phyloP scores from a whole-genome alignment of 1,284 basidiomycete species.

The Moesziomyces sp. region DNA sequence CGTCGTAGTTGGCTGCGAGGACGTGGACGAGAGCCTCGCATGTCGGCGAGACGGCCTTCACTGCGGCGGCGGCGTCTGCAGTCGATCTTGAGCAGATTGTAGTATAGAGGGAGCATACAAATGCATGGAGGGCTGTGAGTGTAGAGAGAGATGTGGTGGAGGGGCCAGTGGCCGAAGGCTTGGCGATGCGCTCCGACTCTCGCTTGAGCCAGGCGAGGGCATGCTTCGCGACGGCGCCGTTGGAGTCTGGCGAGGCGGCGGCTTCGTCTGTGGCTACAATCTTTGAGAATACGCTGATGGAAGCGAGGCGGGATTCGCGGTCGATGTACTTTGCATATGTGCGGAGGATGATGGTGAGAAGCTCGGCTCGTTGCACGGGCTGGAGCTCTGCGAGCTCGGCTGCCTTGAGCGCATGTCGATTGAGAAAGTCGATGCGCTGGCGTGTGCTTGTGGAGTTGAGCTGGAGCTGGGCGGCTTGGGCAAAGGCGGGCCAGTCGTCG shows the following conservation, averaged over 20 bases:
- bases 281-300: conserved; percentile 75
- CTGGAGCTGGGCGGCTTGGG: conserved; percentile 29
- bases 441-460: conserved; percentile 42
- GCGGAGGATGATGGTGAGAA: conserved; percentile 78
- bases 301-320: conserved; percentile 76
- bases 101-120: conserved; percentile 77
- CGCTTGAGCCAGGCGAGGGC: conserved; percentile 78
- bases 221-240: conserved; percentile 74
- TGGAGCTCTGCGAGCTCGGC: conserved; percentile 69
- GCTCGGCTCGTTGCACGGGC: conserved; percentile 75
- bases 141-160: conserved; percentile 68
- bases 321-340: conserved; percentile 83
- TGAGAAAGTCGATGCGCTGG: conserved; percentile 46
- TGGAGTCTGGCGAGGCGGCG: conserved; percentile 63
- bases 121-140: conserved; percentile 78
- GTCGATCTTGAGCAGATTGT: conserved; percentile 70
- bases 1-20: conserved; percentile 51
- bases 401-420: conserved; percentile 29
- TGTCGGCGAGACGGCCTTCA: conserved; percentile 14
- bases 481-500: conserved; percentile 53
- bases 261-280: conserved; percentile 74
- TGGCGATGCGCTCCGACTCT: conserved; percentile 72
- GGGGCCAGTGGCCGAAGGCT: conserved; percentile 21
- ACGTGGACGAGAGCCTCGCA: conserved; percentile 43
- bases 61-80: background rate